Evolutionary conservation across 2,329 filamentous ascomycete genomes (phyloP).

Genomic region (Paecilomyces variotii): DNA sequence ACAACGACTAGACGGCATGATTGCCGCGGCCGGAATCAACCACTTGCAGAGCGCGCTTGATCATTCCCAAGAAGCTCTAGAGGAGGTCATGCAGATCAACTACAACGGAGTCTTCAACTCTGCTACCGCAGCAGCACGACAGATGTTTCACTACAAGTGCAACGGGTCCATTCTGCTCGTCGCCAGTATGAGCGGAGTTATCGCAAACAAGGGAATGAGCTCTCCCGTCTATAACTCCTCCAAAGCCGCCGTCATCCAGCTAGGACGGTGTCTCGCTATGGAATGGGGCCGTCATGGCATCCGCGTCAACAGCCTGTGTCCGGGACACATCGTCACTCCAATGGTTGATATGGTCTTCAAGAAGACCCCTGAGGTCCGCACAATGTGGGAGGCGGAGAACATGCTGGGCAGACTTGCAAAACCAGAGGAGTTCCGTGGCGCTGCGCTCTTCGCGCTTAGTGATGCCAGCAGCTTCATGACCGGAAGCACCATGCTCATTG

Average conservation of each 20-base stretch:
- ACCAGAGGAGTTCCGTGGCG: conserved; percentile 54
- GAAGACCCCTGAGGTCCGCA: conserved; percentile 56
- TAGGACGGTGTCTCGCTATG: conserved; percentile 44
- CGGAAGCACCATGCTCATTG: conserved; percentile 59
- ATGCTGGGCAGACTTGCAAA: conserved; percentile 48
- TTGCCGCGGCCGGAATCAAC: conserved; percentile 38
- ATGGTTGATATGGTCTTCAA: conserved; percentile 79
- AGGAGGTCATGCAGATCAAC: conserved; percentile 42
- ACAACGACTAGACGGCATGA: conserved; percentile 31
- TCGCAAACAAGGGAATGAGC: conserved; percentile 42
- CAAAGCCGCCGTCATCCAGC: conserved; percentile 48
- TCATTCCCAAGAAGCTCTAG: conserved; percentile 31
- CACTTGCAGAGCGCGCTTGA: conserved; percentile 34
- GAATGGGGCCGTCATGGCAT: conserved; percentile 47
- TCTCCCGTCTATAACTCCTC: conserved; percentile 44
- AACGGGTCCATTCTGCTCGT: conserved; percentile 43
- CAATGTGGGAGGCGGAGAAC: conserved; percentile 38
- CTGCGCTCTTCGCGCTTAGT: conserved; percentile 59
- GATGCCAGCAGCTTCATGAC: conserved; percentile 66
- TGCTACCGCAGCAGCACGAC: conserved; percentile 39
- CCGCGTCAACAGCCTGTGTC: conserved; percentile 47
- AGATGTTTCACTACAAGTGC: conserved; percentile 43
- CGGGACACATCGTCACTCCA: conserved; percentile 51
- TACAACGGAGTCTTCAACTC: conserved; percentile 43
- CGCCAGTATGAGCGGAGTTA: conserved; percentile 44